Percentiles rank a stretch among this genome's conserved stretches.
phyloP scores from a whole-genome alignment of 2,329 filamentous ascomycete species.

The Macrophomina tecta region DNA sequence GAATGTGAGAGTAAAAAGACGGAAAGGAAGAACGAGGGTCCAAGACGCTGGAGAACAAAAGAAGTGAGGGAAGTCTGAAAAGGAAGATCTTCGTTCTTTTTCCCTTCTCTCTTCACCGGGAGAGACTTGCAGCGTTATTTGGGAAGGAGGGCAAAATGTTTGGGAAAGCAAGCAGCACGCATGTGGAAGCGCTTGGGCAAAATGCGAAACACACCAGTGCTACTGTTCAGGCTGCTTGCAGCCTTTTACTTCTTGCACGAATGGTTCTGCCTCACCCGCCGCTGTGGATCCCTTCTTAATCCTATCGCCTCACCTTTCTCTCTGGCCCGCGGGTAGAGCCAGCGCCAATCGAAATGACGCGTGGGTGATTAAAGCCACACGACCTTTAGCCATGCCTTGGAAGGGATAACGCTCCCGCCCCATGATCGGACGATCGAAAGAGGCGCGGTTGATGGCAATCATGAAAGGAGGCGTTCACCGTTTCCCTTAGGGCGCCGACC shows the following conservation, averaged over 20 bases:
- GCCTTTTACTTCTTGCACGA: background rate
- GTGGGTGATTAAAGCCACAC: background rate
- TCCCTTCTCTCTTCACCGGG: background rate
- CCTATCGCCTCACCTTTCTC: background rate
- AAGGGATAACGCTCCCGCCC: conserved; percentile 16
- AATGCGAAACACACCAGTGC: conserved; percentile 13
- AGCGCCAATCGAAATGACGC: background rate
- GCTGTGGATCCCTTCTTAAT: conserved; percentile 9
- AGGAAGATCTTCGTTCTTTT: conserved; percentile 3
- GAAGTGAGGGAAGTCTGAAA: background rate
- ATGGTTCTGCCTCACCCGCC: conserved; percentile 10
- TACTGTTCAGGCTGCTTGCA: conserved; percentile 14
- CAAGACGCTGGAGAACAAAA: background rate
- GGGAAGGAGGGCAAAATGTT: background rate
- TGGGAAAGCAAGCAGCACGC: conserved; percentile 1
- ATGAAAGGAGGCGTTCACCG: conserved; percentile 1
- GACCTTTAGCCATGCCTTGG: background rate
- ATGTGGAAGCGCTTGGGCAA: conserved; percentile 1
- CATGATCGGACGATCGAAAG: conserved; percentile 11
- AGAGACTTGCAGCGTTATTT: background rate
- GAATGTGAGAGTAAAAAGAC: background rate
- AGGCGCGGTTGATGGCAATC: background rate
- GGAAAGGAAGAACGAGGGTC: conserved; percentile 1
- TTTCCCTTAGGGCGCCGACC: background rate
- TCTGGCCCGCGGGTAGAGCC: background rate